These are phyloP conservation scores for Nitzschia sp. DNA, from an alignment of 108 stramenopile species.

Conservation along the genomic window DNA sequence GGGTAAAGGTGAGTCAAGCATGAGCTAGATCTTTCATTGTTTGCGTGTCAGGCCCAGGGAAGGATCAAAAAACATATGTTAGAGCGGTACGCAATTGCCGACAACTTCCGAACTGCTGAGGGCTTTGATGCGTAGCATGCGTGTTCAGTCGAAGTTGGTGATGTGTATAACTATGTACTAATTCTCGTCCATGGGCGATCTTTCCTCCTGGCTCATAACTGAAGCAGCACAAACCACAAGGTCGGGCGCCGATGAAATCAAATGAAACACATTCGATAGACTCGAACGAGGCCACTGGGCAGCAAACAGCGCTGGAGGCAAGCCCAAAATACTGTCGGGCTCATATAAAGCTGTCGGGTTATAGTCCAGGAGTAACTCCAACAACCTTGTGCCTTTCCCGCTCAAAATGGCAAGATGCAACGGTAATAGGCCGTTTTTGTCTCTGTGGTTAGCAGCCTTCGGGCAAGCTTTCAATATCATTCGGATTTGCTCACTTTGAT, in stretches of 20 bases:
- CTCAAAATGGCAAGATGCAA: background rate
- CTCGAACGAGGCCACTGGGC: background rate
- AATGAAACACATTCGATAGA: background rate
- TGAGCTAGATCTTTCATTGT: background rate
- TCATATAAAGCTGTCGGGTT: background rate
- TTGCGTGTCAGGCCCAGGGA: slow-evolving; percentile 6
- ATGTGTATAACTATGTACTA: too few relatives aligned
- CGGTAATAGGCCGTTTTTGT: background rate
- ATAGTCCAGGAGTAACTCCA: slow-evolving; percentile 1
- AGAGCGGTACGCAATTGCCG: slow-evolving; percentile 10
- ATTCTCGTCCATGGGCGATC: too few relatives aligned
- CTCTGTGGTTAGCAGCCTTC: background rate
- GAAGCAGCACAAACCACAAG: background rate
- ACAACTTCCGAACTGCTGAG: slow-evolving; percentile 19
- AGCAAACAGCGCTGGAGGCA: background rate
- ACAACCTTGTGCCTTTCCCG: background rate
- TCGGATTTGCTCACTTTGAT: background rate
- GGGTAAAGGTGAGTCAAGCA: too few relatives aligned
- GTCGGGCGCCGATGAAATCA: background rate
- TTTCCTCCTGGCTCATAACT: background rate
- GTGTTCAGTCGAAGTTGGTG: too few relatives aligned
- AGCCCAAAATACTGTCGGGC: background rate
- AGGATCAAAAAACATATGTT: slow-evolving; percentile 24
- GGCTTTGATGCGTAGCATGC: background rate
- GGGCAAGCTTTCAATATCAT: background rate